phyloP scores from a whole-genome alignment of 371 early-diverging fungal genomes.

The Polyrhizophydium stewartii region DNA sequence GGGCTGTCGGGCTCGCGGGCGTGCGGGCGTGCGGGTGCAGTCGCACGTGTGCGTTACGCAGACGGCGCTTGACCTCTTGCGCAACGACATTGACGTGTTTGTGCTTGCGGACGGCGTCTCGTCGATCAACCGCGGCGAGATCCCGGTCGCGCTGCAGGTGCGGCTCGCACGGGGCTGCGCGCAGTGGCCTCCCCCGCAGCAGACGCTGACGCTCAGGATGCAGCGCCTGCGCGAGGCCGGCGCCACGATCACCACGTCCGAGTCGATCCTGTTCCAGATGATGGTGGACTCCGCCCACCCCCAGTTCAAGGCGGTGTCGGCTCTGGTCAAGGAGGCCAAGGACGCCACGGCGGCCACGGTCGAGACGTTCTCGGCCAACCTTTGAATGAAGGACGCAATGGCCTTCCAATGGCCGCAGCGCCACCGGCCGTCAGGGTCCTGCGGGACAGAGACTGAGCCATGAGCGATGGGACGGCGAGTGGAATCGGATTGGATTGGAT shows the following conservation, averaged over 20 bases:
- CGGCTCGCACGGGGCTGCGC: slow-evolving; percentile 15
- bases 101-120: slow-evolving; percentile 90
- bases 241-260: slow-evolving; percentile 78
- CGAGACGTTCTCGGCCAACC: slow-evolving; percentile 17
- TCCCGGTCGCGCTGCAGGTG: slow-evolving; percentile 77
- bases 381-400: slow-evolving; percentile 16
- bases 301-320: slow-evolving; percentile 74
- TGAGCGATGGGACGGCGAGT: too few species aligned
- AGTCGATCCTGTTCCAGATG: slow-evolving; percentile 89
- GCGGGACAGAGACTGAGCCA: too few species aligned
- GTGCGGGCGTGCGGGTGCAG: slow-evolving; percentile 25
- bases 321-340: slow-evolving; percentile 71
- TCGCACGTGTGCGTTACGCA: slow-evolving; percentile 93
- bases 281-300: slow-evolving; percentile 72
- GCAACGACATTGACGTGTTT: slow-evolving; percentile 70
- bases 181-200: too few species aligned
- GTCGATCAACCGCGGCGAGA: slow-evolving; percentile 79
- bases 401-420: too few species aligned
- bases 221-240: slow-evolving; percentile 73
- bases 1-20: neutral
- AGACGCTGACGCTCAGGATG: too few species aligned
- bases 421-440: too few species aligned
- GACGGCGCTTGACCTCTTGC: slow-evolving; percentile 84
- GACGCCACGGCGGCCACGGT: slow-evolving; percentile 21
- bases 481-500: too few species aligned